A percentile compares a stretch with the other conserved stretches of the same genome.
Conservation (phyloP, 805 yeast genomes). For the Millerozyma acaciae region DNA sequence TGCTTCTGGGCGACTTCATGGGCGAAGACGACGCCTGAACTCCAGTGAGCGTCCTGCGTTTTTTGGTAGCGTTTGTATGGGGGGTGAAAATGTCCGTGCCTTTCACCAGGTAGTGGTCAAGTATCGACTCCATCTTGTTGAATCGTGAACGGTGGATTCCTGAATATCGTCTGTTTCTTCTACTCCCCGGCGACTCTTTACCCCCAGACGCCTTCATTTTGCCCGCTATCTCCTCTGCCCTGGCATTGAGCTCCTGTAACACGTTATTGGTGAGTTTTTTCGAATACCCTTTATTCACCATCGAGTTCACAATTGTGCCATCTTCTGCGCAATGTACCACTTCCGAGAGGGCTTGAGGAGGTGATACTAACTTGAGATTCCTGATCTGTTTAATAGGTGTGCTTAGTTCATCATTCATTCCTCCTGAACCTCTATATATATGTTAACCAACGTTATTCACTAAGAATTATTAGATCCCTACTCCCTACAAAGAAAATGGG, state of each 20-base stretch:
- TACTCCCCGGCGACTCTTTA: constrained; percentile 3
- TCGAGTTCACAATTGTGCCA: constrained; percentile 13
- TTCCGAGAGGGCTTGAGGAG: constrained; percentile 8
- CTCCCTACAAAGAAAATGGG: too few relatives aligned
- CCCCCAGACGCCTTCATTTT: constrained; percentile 12
- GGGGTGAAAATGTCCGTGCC: constrained; percentile 6
- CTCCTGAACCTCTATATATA: neutral
- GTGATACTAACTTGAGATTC: constrained; percentile 30
- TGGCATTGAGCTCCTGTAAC: constrained; percentile 38
- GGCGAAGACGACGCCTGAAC: neutral
- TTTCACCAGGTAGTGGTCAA: constrained; percentile 44
- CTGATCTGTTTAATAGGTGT: constrained; percentile 41
- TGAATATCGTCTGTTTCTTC: constrained; percentile 26
- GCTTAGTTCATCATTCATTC: constrained; percentile 19
- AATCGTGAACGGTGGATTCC: constrained; percentile 33
- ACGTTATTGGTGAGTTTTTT: constrained; percentile 44
- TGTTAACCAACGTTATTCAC: too few relatives aligned
- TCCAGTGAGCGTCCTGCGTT: constrained; percentile 40
- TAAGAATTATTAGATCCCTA: too few relatives aligned
- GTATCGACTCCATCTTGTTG: constrained; percentile 47
- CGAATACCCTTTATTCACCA: constrained; percentile 46
- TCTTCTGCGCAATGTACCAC: constrained; percentile 1
- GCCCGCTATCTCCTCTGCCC: constrained; percentile 38
- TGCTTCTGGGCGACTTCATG: constrained; percentile 28
- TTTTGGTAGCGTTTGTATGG: constrained; percentile 15